Conservation (phyloP, 768 basidiomycete species). For the Collybiopsis confluens region DNA sequence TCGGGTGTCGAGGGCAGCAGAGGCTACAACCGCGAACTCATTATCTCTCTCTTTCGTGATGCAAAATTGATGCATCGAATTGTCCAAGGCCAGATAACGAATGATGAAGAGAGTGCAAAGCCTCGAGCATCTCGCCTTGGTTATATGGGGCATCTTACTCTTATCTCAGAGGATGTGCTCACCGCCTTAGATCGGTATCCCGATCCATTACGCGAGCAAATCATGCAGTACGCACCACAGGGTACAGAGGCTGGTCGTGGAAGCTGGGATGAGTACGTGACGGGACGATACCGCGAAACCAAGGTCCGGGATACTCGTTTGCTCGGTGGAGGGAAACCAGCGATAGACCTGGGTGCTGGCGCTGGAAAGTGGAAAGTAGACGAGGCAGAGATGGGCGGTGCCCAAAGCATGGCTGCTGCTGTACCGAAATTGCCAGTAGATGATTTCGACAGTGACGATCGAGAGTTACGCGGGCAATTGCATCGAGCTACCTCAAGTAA, state of each 20-base stretch:
- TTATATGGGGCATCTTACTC: slow-evolving; percentile 95
- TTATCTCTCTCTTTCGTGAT: slow-evolving; percentile 82
- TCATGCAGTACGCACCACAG: slow-evolving; percentile 68
- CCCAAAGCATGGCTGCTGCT: background rate
- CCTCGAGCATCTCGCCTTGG: slow-evolving; percentile 80
- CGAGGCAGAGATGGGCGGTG: slow-evolving; percentile 12
- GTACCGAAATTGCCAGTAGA: background rate
- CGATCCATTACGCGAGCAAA: slow-evolving; percentile 55
- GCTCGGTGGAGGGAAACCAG: slow-evolving; percentile 83
- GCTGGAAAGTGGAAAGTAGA: slow-evolving; percentile 35
- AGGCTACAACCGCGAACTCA: slow-evolving; percentile 80
- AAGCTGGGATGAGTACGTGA: slow-evolving; percentile 87
- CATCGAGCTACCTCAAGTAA: slow-evolving; percentile 40
- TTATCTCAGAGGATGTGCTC: slow-evolving; percentile 94
- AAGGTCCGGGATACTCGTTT: slow-evolving; percentile 75
- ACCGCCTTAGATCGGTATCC: slow-evolving; percentile 87
- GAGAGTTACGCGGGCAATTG: slow-evolving; percentile 57
- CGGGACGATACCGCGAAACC: slow-evolving; percentile 79
- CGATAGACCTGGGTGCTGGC: slow-evolving; percentile 41
- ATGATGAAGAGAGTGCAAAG: slow-evolving; percentile 70
- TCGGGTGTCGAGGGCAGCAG: slow-evolving; percentile 16
- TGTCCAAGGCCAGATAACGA: slow-evolving; percentile 77
- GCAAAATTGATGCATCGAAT: slow-evolving; percentile 81
- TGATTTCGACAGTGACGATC: slow-evolving; percentile 10
- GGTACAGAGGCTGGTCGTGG: slow-evolving; percentile 29